phyloP scores from a whole-genome alignment of 495 filamentous ascomycete species.

The Lophium mytilinum region DNA sequence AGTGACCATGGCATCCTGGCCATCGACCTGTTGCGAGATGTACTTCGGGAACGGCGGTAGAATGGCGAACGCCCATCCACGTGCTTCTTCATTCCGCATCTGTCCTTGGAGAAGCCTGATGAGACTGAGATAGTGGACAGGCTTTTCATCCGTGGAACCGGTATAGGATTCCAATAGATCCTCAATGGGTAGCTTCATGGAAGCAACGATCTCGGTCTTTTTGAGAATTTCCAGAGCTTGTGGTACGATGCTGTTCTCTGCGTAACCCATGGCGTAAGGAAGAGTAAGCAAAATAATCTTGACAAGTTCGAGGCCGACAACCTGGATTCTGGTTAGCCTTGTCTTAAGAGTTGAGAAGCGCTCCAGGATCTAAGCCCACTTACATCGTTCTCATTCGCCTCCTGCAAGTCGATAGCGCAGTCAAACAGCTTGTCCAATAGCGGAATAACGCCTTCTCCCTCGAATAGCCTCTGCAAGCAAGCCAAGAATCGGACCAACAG shows the following conservation, averaged over 20 bases:
- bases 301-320: constrained; percentile 80
- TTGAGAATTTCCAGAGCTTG: constrained; percentile 72
- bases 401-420: constrained; percentile 80
- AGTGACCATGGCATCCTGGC: constrained; percentile 7
- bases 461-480: constrained; percentile 67
- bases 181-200: constrained; percentile 72
- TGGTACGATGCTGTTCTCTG: constrained; percentile 53
- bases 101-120: constrained; percentile 79
- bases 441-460: constrained; percentile 79
- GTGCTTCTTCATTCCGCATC: constrained; percentile 60
- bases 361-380: constrained; percentile 30
- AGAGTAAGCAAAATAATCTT: constrained; percentile 92
- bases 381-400: constrained; percentile 82
- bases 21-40: constrained; percentile 29
- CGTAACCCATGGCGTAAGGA: constrained; percentile 77
- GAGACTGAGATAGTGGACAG: constrained; percentile 54
- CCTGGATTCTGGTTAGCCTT: constrained; percentile 23
- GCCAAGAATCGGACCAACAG: constrained; percentile 79
- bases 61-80: constrained; percentile 67
- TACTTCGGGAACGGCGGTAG: constrained; percentile 76
- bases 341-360: background rate
- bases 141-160: constrained; percentile 44
- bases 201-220: constrained; percentile 86
- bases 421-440: constrained; percentile 78
- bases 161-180: constrained; percentile 76